These are phyloP conservation scores for Pleurotus tuoliensis DNA, from an alignment of 768 basidiomycete species.

Conservation along the genomic window DNA sequence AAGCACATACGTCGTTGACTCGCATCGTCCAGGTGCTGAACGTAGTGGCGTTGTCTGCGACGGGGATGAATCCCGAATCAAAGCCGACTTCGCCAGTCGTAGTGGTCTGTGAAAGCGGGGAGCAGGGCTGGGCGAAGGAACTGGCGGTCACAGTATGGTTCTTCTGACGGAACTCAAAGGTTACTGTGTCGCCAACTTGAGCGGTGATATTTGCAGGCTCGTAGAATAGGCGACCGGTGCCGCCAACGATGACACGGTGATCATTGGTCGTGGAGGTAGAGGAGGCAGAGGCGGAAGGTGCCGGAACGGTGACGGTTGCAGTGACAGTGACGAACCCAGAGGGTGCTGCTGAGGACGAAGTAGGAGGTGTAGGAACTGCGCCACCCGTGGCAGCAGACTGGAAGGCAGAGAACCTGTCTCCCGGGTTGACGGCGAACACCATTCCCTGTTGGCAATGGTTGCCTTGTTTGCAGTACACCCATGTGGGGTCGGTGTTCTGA, in stretches of 20 bases:
- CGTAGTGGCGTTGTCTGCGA: conserved; percentile 31
- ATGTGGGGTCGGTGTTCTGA: conserved; percentile 41
- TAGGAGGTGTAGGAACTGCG: conserved; percentile 15
- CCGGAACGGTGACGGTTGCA: conserved; percentile 28
- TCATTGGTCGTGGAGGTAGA: conserved; percentile 25
- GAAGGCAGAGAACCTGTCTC: conserved; percentile 49
- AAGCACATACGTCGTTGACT: conserved; percentile 46
- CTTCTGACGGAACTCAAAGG: conserved; percentile 44
- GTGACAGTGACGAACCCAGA: conserved; percentile 20
- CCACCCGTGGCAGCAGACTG: conserved; percentile 44
- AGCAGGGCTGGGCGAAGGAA: conserved; percentile 36
- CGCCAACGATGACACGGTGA: conserved; percentile 42
- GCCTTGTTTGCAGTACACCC: conserved; percentile 57
- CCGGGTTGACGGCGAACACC: conserved; percentile 67
- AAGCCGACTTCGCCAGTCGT: conserved; percentile 40
- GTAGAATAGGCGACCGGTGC: conserved; percentile 31
- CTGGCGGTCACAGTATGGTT: conserved; percentile 47
- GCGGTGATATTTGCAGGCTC: conserved; percentile 44
- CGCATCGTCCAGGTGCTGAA: conserved; percentile 51
- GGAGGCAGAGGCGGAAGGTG: conserved; percentile 23
- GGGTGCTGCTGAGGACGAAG: conserved; percentile 19
- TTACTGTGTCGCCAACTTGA: conserved; percentile 42
- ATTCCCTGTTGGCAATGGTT: conserved; percentile 55
- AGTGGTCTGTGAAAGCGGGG: conserved; percentile 36
- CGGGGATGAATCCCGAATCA: conserved; percentile 49